phyloP scores from a whole-genome alignment of 495 filamentous ascomycete genomes.

The Pyrenula aspistea region DNA sequence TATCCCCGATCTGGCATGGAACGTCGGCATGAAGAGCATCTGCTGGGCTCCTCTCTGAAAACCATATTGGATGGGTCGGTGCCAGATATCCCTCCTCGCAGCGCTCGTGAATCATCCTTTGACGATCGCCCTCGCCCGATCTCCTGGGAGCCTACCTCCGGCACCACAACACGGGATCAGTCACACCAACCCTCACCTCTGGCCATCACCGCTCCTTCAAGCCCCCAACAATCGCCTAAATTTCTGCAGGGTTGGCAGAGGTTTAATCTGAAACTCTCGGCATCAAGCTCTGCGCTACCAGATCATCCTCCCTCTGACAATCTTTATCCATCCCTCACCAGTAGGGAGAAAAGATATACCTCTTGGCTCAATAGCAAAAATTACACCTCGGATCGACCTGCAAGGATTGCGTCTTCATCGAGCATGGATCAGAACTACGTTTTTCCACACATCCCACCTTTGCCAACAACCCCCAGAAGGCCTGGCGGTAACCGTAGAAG shows the following conservation, averaged over 20 bases:
- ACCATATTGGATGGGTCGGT: not conserved
- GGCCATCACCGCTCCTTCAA: not conserved
- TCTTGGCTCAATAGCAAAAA: too few species aligned
- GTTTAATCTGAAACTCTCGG: not conserved
- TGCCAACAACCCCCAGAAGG: not conserved
- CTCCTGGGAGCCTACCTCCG: not conserved
- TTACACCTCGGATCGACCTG: not conserved
- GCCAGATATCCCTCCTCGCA: not conserved
- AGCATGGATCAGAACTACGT: not conserved
- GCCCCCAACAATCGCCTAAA: not conserved
- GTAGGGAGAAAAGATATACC: too few species aligned
- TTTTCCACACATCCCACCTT: not conserved
- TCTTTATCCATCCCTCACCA: not conserved
- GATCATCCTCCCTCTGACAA: not conserved
- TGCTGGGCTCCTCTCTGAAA: too few species aligned
- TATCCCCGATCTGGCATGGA: too few species aligned
- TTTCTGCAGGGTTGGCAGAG: not conserved
- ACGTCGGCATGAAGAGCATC: too few species aligned
- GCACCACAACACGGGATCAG: not conserved
- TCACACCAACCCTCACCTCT: not conserved
- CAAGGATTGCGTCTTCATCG: not conserved
- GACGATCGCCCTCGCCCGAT: not conserved
- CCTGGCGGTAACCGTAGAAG: not conserved
- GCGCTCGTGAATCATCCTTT: too few species aligned
- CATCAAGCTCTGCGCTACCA: not conserved